Base-by-base conservation (phyloP, 345 rosid species). In the Pugionium cornutum region DNA sequence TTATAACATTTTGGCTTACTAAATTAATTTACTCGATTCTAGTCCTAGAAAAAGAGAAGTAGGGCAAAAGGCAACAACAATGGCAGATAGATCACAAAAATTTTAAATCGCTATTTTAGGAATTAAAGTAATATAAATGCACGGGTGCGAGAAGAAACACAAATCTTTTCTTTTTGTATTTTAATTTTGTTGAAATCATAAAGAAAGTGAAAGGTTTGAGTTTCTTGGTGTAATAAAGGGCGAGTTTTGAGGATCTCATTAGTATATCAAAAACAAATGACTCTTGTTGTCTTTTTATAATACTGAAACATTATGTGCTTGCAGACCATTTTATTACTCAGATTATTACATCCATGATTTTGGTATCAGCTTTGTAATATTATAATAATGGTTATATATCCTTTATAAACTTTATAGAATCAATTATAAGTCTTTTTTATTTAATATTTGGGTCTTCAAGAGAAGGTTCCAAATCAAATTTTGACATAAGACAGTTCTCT, bases 181-280 rank as follows among this genome's bases (percentile, higher is more conserved):
- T 51, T 66, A 73, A 66, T 51, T 32, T 39, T 46, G 57, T 46
- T 35, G 34, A 46, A 52, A 52, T 52, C 40, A 10, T 48, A 30
- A 46, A 8, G 63, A 71, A 39, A 64, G 58, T 28, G 35, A 34
- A 35, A 58, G 52, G 64, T 27, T 35, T 33, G 43, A 56, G n/a
- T 64, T 56, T 65, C 55, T 72, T 72, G 76, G 66, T 72, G 66
- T 58, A 58, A 72, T 72, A 59, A 72, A 72, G 60, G 71, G 71
- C 71, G 71, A 72, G 43, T 65, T 58, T 72, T 65, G 41, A 66
- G 76, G 76, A 72, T 72, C 66, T 72, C 61, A 64, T 72, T 10
- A 58, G 7, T 9, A 32, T 31, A 52, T n/a, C 32, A 30, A 37
- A 30, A 37, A 56, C 3, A 56, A 43, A n/a, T 53, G 50, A 1